Conservation (phyloP, 176 grass and related monocot genomes). For the Aegilops longissima region DNA sequence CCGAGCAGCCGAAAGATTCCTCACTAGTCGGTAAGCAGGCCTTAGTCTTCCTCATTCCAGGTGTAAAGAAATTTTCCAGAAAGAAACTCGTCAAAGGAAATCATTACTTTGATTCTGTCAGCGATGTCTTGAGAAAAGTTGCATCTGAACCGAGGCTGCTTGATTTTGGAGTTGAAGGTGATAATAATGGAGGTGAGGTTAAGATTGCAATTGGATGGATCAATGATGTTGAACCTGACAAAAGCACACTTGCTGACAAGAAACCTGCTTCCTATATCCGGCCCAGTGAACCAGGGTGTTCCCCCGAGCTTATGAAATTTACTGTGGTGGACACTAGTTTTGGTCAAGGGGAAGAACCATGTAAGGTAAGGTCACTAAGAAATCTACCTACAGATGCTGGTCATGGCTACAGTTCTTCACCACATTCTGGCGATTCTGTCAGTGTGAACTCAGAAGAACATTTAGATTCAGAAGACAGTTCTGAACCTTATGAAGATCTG, state of each 20-base stretch:
- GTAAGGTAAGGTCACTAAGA: conserved; percentile 76
- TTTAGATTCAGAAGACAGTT: conserved; percentile 51
- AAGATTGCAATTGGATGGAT: conserved; percentile 60
- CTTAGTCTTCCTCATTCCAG: conserved; percentile 81
- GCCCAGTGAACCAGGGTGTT: conserved; percentile 47
- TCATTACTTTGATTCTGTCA: conserved; percentile 99
- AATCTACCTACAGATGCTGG: conserved; percentile 58
- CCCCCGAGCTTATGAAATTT: conserved; percentile 81
- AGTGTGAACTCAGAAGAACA: conserved; percentile 52
- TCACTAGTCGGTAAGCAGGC: conserved; percentile 53
- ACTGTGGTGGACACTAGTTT: conserved; percentile 94
- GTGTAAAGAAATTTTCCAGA: conserved; percentile 79
- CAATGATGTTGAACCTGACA: conserved; percentile 38
- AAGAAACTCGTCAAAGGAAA: conserved; percentile 85
- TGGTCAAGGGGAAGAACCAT: conserved; percentile 72
- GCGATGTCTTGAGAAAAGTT: conserved; percentile 92
- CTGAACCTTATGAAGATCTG: conserved; percentile 32
- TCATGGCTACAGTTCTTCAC: conserved; percentile 46
- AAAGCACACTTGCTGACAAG: conserved; percentile 38
- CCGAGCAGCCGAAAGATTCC: conserved; percentile 70
- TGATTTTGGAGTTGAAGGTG: conserved; percentile 52
- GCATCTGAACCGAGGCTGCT: conserved; percentile 72
- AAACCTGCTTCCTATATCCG: conserved; percentile 39
- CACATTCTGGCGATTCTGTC: conserved; percentile 38
- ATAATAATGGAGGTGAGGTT: conserved; percentile 34